These are phyloP conservation scores for Moesziomyces sp. DNA, from an alignment of 1,284 basidiomycete species.

Conservation along the genomic window DNA sequence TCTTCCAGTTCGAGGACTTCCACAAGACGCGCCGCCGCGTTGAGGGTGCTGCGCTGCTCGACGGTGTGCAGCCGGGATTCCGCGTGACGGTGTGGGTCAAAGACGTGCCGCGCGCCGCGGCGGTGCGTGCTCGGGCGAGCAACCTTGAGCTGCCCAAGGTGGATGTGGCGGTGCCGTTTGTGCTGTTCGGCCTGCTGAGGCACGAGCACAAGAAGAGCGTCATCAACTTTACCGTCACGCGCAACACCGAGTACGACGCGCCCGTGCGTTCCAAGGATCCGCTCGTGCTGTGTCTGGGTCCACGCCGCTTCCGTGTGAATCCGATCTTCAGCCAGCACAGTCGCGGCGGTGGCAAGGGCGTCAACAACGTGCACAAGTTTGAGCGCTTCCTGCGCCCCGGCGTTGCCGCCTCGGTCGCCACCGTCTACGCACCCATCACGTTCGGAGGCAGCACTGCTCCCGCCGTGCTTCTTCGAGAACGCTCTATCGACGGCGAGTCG, in stretches of 20 bases:
- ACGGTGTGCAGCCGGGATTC: conserved; percentile 55
- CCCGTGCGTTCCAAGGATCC: conserved; percentile 94
- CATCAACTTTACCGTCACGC: conserved; percentile 89
- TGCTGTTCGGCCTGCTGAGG: conserved; percentile 84
- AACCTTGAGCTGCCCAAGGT: conserved; percentile 3
- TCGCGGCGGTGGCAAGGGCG: conserved; percentile 78
- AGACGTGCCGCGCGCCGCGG: conserved; percentile 56
- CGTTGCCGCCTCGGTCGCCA: conserved; percentile 75
- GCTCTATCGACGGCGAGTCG: conserved; percentile 45
- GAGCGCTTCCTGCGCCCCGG: conserved; percentile 87
- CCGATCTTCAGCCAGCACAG: conserved; percentile 94
- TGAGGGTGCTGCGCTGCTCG: conserved; percentile 64
- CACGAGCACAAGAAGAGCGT: conserved; percentile 98
- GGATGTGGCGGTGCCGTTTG: conserved; percentile 72
- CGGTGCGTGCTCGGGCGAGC: conserved; percentile 41
- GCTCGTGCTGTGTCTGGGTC: conserved; percentile 87
- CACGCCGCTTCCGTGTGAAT: conserved; percentile 82
- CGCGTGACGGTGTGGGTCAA: conserved; percentile 51
- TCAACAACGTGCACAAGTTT: conserved; percentile 97
- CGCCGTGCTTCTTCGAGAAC: conserved; percentile 55
- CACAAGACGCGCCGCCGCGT: conserved; percentile 84
- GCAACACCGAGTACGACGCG: conserved; percentile 93
- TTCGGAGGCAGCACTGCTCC: conserved; percentile 76
- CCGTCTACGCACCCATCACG: conserved; percentile 86
- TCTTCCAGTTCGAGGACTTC: conserved; percentile 97